phyloP scores from a whole-genome alignment of 495 filamentous ascomycete species.

The Copromyces sp. region DNA sequence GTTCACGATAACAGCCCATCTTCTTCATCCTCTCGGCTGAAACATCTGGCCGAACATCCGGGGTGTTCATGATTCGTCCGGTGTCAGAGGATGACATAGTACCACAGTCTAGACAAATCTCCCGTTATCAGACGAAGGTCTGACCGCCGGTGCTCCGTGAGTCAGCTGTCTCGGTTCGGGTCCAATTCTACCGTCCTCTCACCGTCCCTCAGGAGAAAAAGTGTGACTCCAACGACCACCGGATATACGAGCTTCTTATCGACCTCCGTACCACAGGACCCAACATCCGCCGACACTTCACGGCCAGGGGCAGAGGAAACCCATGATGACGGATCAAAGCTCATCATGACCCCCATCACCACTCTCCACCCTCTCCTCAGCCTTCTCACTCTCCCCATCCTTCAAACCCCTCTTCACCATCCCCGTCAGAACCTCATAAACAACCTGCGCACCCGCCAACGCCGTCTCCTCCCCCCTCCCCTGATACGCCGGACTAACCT shows the following conservation, averaged over 20 bases:
- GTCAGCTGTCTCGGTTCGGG: neutral
- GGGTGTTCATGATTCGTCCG: neutral
- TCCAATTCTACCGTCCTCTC: neutral
- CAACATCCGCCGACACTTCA: neutral
- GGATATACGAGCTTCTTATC: neutral
- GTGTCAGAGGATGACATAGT: neutral
- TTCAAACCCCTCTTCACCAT: conserved; percentile 54
- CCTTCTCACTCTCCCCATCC: conserved; percentile 16
- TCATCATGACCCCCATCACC: conserved; percentile 17
- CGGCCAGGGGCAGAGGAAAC: neutral
- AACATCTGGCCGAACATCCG: neutral
- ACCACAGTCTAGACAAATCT: neutral
- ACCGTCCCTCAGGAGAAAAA: neutral
- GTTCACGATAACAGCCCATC: neutral
- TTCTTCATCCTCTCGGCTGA: neutral
- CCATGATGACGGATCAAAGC: conserved; percentile 15
- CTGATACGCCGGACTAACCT: conserved; percentile 81
- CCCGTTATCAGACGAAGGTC: neutral
- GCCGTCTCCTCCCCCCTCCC: conserved; percentile 76
- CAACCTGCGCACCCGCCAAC: conserved; percentile 71
- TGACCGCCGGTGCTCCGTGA: neutral
- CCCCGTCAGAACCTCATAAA: conserved; percentile 71
- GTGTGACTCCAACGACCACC: neutral
- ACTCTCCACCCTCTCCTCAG: conserved; percentile 6
- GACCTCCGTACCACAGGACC: neutral